Evolutionary conservation across 768 basidiomycete species (phyloP).

Genomic region (Nidula microcarpa): DNA sequence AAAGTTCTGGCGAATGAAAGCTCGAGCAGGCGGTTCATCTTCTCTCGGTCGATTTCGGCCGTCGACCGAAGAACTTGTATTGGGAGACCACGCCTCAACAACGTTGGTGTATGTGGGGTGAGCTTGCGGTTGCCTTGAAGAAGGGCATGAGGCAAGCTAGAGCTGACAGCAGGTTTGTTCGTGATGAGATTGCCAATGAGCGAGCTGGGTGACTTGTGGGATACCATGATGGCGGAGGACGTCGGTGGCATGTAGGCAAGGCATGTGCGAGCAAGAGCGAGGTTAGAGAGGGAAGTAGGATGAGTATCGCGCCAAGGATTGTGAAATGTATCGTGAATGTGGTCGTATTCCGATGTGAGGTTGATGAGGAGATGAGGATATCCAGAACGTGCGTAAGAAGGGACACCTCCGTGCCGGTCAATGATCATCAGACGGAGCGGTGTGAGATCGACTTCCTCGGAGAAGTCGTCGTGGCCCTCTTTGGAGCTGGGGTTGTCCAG

Average conservation of each 20-base stretch:
- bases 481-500: slow-evolving; percentile 16
- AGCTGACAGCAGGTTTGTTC: slow-evolving; percentile 95
- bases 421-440: slow-evolving; percentile 97
- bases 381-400: slow-evolving; percentile 93
- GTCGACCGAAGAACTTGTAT: slow-evolving; percentile 75
- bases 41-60: slow-evolving; percentile 67
- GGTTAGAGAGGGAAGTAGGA: slow-evolving; percentile 84
- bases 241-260: slow-evolving; percentile 89
- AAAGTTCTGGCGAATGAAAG: slow-evolving; percentile 79
- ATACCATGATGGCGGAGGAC: slow-evolving; percentile 95
- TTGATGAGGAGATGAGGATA: slow-evolving; percentile 96
- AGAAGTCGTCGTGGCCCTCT: slow-evolving; percentile 27
- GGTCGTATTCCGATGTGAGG: slow-evolving; percentile 78
- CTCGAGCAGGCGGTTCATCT: slow-evolving; percentile 82
- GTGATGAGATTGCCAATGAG: slow-evolving; percentile 97
- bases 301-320: slow-evolving; percentile 71
- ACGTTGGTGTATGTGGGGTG: slow-evolving; percentile 88
- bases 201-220: slow-evolving; percentile 92
- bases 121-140: slow-evolving; percentile 84
- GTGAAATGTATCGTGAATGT: slow-evolving; percentile 85
- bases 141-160: slow-evolving; percentile 91
- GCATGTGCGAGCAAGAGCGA: slow-evolving; percentile 82
- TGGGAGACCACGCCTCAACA: slow-evolving; percentile 85
- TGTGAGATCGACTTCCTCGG: slow-evolving; percentile 73
- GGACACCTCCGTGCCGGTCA: slow-evolving; percentile 93